phyloP scores from a whole-genome alignment of 495 filamentous ascomycete genomes.

The Xylaria acuta region DNA sequence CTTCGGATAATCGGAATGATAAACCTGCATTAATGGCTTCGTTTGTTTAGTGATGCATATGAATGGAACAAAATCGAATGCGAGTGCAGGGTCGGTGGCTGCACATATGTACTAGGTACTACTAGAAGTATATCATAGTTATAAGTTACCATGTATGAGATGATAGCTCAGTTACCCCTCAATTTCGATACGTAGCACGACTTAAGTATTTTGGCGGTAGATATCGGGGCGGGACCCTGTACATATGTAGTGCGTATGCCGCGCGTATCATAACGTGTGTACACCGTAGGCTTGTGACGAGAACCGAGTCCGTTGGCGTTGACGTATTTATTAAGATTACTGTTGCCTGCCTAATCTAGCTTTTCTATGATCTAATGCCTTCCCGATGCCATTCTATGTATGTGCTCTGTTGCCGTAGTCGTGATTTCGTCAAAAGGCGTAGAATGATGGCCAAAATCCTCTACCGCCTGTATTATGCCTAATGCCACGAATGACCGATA shows the following conservation, averaged over 20 bases:
- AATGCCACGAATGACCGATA: not conserved
- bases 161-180: not conserved
- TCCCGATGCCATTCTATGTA: not conserved
- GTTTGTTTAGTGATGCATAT: not conserved
- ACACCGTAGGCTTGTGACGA: not conserved
- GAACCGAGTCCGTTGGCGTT: not conserved
- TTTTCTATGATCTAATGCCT: conserved; percentile 11
- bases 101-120: not conserved
- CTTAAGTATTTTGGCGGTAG: not conserved
- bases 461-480: not conserved
- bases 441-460: conserved; percentile 5
- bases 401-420: not conserved
- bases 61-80: not conserved
- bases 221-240: not conserved
- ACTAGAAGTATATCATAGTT: not conserved
- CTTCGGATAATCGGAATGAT: not conserved
- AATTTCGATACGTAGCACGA: not conserved
- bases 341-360: not conserved
- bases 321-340: not conserved
- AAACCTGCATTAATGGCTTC: not conserved
- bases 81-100: not conserved
- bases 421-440: conserved; percentile 5
- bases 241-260: not conserved
- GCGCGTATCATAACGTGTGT: not conserved
- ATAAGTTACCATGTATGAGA: not conserved